Base-by-base conservation (phyloP, 108 stramenopile genomes). In the Cyclotella baltica region DNA sequence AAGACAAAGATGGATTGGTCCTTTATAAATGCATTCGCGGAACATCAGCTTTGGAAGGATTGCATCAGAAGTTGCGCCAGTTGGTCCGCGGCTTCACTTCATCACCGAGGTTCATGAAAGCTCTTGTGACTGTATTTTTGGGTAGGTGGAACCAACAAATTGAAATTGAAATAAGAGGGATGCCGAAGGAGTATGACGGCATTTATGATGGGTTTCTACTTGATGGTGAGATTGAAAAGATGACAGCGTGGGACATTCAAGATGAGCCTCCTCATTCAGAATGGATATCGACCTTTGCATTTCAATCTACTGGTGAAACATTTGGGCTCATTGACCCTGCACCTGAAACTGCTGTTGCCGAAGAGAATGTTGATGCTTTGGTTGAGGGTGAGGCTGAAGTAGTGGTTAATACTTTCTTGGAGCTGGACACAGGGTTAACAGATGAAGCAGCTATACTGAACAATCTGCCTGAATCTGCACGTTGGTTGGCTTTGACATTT, bases 11-110 rank as follows among this genome's bases (percentile, higher is more conserved):
- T 29, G 72, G 72, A 4, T n/a, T 73, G 1, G 30, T n/a, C 28
- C 47, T 58, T 23, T 73, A 59, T 27, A 4, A 31, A 62, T 73
- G 72, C 31, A 30, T 61, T 43, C 58, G 72, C 3, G 72, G 72
- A 5, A 73, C 72, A 4, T 73, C 61, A n/a, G 34, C 47, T 0
- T 25, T 61, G 1, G 72, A 73, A 62, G 72, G 72, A 0, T 62
- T 73, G 46, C 72, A 73, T 62, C 72, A 73, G 23, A 73, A 73
- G 47, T 30, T 73, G 27, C 28, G 62, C 4, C 72, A 73, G 40
- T n/a, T 73, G 0, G 31, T 73, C 0, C 37, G 72, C 25, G 72
- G 72, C 10, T 73, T 73, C 22, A 48, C 62, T 18, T 61, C 43
- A 8, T 73, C 72, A 4, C 72, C 72, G 16, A 28, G 72, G 18